Percentiles rank a stretch among this genome's conserved stretches.
phyloP scores from a whole-genome alignment of 495 filamentous ascomycete genomes.

The Umbilicaria muhlenbergii region DNA sequence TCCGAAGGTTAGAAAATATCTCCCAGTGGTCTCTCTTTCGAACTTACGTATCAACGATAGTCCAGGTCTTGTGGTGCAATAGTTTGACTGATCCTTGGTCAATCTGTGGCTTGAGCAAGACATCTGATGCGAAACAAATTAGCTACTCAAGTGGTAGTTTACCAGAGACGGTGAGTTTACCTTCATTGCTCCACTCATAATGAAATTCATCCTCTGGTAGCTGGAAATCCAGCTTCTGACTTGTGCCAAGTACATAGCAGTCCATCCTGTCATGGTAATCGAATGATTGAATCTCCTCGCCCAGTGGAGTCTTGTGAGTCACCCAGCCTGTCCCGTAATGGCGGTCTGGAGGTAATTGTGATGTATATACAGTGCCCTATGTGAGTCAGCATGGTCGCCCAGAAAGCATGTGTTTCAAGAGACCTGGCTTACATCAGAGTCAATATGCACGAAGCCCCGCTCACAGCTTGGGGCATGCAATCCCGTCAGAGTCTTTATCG shows the following conservation, averaged over 20 bases:
- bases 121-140: constrained; percentile 18
- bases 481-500: constrained; percentile 47
- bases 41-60: constrained; percentile 55
- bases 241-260: constrained; percentile 64
- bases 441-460: constrained; percentile 66
- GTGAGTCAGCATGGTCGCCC: constrained; percentile 6
- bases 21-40: not conserved
- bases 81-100: constrained; percentile 57
- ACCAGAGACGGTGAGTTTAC: constrained; percentile 14
- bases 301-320: constrained; percentile 49
- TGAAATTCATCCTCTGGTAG: constrained; percentile 72
- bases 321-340: constrained; percentile 59
- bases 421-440: constrained; percentile 30
- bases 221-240: constrained; percentile 49
- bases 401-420: not conserved
- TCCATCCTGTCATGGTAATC: constrained; percentile 58
- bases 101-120: constrained; percentile 47
- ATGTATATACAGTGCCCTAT: constrained; percentile 46
- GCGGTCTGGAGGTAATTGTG: constrained; percentile 44
- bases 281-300: constrained; percentile 54
- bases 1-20: not conserved
- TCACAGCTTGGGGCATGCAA: constrained; percentile 64
- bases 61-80: constrained; percentile 57
- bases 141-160: constrained; percentile 3
- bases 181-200: constrained; percentile 63